Conservation (phyloP, 208 protist genomes). For the Trypanosoma cruzi region DNA sequence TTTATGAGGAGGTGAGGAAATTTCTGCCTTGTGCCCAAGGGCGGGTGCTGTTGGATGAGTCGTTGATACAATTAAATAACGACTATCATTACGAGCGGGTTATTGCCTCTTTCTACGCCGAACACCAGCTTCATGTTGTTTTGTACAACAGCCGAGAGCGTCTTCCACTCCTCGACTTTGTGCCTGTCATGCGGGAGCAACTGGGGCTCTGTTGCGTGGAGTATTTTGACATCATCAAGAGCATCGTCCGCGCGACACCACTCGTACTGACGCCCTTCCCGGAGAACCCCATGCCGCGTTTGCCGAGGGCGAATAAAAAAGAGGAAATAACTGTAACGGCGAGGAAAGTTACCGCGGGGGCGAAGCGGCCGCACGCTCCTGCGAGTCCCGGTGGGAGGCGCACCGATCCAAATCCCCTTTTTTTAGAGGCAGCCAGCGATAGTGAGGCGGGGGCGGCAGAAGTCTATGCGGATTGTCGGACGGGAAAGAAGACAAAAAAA, state of each 20-base stretch:
- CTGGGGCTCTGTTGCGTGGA: constrained; percentile 53
- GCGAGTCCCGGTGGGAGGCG: constrained; percentile 30
- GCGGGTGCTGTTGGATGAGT: constrained; percentile 47
- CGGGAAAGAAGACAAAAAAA: constrained; percentile 4
- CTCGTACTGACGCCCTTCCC: constrained; percentile 24
- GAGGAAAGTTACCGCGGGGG: neutral
- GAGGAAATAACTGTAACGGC: neutral
- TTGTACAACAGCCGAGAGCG: constrained; percentile 57
- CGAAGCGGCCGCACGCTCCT: constrained; percentile 16
- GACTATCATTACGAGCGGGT: constrained; percentile 5
- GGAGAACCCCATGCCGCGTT: neutral
- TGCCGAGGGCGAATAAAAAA: neutral
- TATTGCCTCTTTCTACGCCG: constrained; percentile 38
- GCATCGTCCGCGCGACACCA: constrained; percentile 31
- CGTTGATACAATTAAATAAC: constrained; percentile 21
- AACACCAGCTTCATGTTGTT: constrained; percentile 51
- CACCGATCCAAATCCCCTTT: constrained; percentile 63
- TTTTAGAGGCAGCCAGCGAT: constrained; percentile 33
- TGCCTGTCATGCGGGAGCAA: constrained; percentile 36
- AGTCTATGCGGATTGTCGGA: neutral
- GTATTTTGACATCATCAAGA: constrained; percentile 48
- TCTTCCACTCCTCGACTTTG: constrained; percentile 39
- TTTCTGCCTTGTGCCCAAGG: constrained; percentile 58
- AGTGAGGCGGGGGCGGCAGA: neutral
- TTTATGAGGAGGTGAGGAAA: constrained; percentile 56